A percentile compares a stretch with the other conserved stretches of the same genome.
These are phyloP conservation scores for Xylariaceae sp. DNA, from an alignment of 2,329 filamentous ascomycete species.

Conservation along the genomic window DNA sequence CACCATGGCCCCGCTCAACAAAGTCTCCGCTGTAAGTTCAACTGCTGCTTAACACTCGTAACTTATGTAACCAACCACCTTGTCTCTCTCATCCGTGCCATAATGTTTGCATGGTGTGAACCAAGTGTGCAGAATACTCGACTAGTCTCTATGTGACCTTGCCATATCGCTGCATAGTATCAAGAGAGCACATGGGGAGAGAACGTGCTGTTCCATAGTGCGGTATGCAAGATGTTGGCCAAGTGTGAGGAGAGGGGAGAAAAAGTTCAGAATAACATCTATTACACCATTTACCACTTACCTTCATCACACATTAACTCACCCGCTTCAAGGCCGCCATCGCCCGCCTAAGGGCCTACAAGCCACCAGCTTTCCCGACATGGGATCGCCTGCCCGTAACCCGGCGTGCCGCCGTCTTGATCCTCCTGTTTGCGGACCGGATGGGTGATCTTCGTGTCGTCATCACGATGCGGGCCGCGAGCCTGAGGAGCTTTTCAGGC, in stretches of 20 bases:
- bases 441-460: conserved; percentile 72
- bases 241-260: too few species aligned
- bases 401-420: conserved; percentile 78
- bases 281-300: neutral
- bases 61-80: too few species aligned
- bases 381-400: conserved; percentile 60
- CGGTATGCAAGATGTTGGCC: too few species aligned
- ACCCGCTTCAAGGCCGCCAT: conserved; percentile 50
- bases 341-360: conserved; percentile 57
- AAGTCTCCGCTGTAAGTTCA: conserved; percentile 50
- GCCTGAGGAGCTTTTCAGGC: conserved; percentile 64
- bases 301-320: conserved; percentile 21
- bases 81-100: too few species aligned
- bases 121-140: too few species aligned
- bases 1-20: conserved; percentile 54
- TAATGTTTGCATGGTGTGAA: too few species aligned
- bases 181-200: too few species aligned
- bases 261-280: too few species aligned
- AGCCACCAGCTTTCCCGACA: conserved; percentile 55
- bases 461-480: conserved; percentile 64
- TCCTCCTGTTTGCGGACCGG: conserved; percentile 82
- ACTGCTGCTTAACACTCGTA: too few species aligned
- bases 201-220: too few species aligned
- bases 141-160: too few species aligned
- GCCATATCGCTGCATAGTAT: too few species aligned